A percentile compares a stretch with the other conserved stretches of the same genome.
phyloP scores from a whole-genome alignment of 2,329 filamentous ascomycete genomes.

The Cyphellophora attinorum region DNA sequence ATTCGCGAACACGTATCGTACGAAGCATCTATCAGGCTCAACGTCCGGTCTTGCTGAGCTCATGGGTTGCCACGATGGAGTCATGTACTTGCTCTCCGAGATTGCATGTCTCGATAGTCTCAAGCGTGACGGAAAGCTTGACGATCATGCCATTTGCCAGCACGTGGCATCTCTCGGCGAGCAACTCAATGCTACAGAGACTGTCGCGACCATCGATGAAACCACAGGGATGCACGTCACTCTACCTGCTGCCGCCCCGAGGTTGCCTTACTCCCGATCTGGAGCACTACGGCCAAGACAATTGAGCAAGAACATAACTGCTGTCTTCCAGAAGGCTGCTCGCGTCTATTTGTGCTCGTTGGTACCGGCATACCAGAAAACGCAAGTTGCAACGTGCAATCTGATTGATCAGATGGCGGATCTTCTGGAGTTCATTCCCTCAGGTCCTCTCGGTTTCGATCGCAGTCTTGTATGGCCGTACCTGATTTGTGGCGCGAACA shows the following conservation, averaged over 20 bases:
- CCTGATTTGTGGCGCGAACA: slow-evolving; percentile 74
- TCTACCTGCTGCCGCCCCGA: slow-evolving; percentile 44
- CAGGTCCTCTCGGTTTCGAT: slow-evolving; percentile 74
- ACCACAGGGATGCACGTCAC: slow-evolving; percentile 4
- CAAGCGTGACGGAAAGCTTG: slow-evolving; percentile 66
- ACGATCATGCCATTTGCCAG: slow-evolving; percentile 75
- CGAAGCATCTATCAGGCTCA: slow-evolving; percentile 65
- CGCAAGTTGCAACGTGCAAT: slow-evolving; percentile 62
- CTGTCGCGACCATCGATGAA: slow-evolving; percentile 28
- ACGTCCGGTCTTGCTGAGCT: slow-evolving; percentile 74
- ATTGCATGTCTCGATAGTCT: slow-evolving; percentile 91
- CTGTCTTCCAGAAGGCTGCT: slow-evolving; percentile 82
- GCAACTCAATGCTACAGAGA: slow-evolving; percentile 75
- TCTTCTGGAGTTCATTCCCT: slow-evolving; percentile 71
- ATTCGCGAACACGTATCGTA: slow-evolving; percentile 90
- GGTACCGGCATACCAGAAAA: slow-evolving; percentile 75
- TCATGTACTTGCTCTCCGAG: slow-evolving; percentile 98
- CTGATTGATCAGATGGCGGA: slow-evolving; percentile 70
- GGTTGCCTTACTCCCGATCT: slow-evolving; percentile 48
- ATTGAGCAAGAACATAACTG: slow-evolving; percentile 78
- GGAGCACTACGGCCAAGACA: slow-evolving; percentile 73
- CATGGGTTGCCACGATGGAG: slow-evolving; percentile 93
- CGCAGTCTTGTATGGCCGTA: slow-evolving; percentile 89
- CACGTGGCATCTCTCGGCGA: slow-evolving; percentile 82
- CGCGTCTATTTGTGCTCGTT: slow-evolving; percentile 96